Base-by-base conservation (phyloP, 805 yeast genomes). In the Candida wancherniae region DNA sequence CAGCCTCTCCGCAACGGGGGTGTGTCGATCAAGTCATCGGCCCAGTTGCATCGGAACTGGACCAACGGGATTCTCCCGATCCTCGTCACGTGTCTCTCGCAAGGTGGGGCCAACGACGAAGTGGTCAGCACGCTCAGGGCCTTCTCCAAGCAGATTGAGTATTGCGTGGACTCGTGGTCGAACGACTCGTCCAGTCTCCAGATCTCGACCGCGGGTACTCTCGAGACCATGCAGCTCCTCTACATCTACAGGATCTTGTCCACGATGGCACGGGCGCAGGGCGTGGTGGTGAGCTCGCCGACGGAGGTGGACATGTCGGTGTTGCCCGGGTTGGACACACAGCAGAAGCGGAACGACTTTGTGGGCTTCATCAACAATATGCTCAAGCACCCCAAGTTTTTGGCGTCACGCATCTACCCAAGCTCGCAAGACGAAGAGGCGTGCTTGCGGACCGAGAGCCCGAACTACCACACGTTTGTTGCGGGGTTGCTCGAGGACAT, bases 361-460 rank as follows among this genome's bases (percentile, higher is more conserved):
- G 61, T 67, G 4, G 74, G 69, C 24, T 74, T 80, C 8, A 58
- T 87, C 34, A 80, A 74, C 33, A 84, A 85, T 43, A 66, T 88
- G 23, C 66, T 85, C 39, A 80, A 88, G 16, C 97, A 88, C 57
- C 95, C 95, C 9, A 86, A 85, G 54, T 87, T 78, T 44, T 61
- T 88, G 39, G 70, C 83, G 4, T 73, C 88, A 5, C 63, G 92
- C 43, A 68, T 84, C 3, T 65, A 71, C 2, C 74, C 88, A 3
- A 70, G 80, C 3, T 72, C 79, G 9, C 28, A 63, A 2, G 90
- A 82, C 27, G 92, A 84, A 43, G 82, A 75, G 45, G 65, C 71
- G 23, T 41, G 73, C 6, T 55, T 76, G 22, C 79, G 75, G 33
- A 61, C 61, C 21, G 77, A 72, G 3, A 75, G 58, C 14, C 42